phyloP scores from a whole-genome alignment of 129 eudicot genomes.

The Glebionis coronaria region DNA sequence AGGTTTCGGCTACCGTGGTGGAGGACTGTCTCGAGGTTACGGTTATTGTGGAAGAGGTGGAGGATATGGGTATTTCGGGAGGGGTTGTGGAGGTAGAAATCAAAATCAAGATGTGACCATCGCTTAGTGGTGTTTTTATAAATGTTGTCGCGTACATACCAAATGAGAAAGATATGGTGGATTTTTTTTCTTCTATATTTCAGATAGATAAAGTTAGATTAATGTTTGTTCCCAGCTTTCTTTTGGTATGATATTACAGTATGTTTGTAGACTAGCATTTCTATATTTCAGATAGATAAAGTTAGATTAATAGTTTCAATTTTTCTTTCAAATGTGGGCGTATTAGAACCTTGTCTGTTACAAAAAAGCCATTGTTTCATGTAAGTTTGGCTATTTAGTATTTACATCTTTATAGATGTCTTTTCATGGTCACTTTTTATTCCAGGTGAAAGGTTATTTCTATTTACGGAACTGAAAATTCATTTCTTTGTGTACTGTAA shows the following conservation, averaged over 20 bases:
- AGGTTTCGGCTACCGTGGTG: conserved; percentile 69
- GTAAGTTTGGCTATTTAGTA: too few species aligned
- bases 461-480: too few species aligned
- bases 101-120: conserved; percentile 14
- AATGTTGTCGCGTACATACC: conserved; percentile 18
- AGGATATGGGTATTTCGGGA: conserved; percentile 53
- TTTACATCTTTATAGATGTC: too few species aligned
- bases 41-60: conserved; percentile 41
- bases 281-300: too few species aligned
- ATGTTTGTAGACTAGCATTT: conserved; percentile 3
- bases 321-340: too few species aligned
- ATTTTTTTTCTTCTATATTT: background rate
- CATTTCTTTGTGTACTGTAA: too few species aligned
- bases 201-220: conserved; percentile 4
- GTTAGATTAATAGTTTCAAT: too few species aligned
- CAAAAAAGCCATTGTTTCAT: too few species aligned
- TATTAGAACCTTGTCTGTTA: too few species aligned
- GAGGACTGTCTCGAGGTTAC: conserved; percentile 46
- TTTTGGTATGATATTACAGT: conserved; percentile 20
- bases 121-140: conserved; percentile 4
- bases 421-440: too few species aligned
- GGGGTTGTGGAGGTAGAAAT: conserved; percentile 75
- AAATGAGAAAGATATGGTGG: conserved; percentile 18
- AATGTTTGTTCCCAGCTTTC: conserved; percentile 12
- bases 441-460: too few species aligned